phyloP scores from a whole-genome alignment of 257 asterid genomes.

The Solanum chiquidenum region DNA sequence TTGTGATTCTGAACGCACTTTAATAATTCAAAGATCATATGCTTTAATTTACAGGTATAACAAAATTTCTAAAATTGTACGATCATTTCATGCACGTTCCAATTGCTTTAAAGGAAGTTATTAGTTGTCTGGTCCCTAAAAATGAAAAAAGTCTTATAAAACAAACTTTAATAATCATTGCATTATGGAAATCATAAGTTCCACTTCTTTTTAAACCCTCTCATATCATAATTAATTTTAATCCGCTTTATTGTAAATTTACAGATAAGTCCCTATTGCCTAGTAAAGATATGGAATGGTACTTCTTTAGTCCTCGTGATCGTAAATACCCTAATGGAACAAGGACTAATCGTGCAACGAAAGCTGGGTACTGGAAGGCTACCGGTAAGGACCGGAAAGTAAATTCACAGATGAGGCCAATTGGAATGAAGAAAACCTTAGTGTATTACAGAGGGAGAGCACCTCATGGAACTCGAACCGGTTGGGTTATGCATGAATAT shows the following conservation, averaged over 20 bases:
- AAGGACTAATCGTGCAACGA: constrained; percentile 90
- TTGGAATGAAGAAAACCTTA: constrained; percentile 98
- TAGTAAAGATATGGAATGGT: constrained; percentile 99
- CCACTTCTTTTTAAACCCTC: not conserved
- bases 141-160: not conserved
- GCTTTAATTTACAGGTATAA: not conserved
- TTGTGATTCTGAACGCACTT: constrained; percentile 8
- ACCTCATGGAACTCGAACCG: constrained; percentile 92
- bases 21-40: constrained; percentile 11
- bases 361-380: constrained; percentile 98
- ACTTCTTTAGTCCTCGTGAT: constrained; percentile 90
- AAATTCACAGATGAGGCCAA: constrained; percentile 60
- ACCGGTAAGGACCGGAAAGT: constrained; percentile 95
- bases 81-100: not conserved
- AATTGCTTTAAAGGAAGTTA: constrained; percentile 9
- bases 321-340: constrained; percentile 96
- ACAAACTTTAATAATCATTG: constrained; percentile 11
- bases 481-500: constrained; percentile 98
- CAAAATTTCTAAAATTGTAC: not conserved
- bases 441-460: constrained; percentile 96
- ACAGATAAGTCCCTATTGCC: constrained; percentile 87
- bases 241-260: not conserved
- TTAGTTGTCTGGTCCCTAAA: constrained; percentile 35
- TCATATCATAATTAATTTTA: not conserved
- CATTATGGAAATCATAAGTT: not conserved